These are phyloP conservation scores for Zizania latifolia DNA, from an alignment of 176 grass and related monocot species.

Conservation along the genomic window DNA sequence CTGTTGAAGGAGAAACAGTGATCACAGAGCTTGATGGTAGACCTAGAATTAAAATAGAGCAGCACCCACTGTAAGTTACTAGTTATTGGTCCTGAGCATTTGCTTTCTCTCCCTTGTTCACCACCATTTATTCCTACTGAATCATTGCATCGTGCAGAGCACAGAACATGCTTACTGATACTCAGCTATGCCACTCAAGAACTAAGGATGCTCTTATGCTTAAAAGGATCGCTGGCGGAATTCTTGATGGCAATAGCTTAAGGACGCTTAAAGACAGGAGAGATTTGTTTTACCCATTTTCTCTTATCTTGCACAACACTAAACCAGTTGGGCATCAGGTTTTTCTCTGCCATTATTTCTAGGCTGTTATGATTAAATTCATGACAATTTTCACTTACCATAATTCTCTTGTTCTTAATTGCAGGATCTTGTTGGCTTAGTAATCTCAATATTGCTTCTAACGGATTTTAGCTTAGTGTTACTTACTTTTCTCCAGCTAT, in stretches of 20 bases:
- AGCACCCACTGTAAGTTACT: slow-evolving; percentile 51
- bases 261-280: slow-evolving; percentile 76
- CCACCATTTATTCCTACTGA: slow-evolving; percentile 17
- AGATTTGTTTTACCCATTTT: slow-evolving; percentile 87
- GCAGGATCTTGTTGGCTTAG: slow-evolving; percentile 98
- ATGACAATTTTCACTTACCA: slow-evolving; percentile 19
- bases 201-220: slow-evolving; percentile 50
- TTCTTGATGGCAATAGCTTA: slow-evolving; percentile 69
- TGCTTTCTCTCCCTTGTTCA: neutral
- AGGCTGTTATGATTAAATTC: neutral
- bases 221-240: slow-evolving; percentile 77
- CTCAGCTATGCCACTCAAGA: slow-evolving; percentile 41
- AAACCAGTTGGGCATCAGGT: slow-evolving; percentile 98
- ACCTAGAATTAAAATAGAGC: slow-evolving; percentile 57
- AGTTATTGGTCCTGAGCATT: slow-evolving; percentile 14
- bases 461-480: slow-evolving; percentile 96
- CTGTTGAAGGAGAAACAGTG: slow-evolving; percentile 57
- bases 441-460: slow-evolving; percentile 90
- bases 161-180: slow-evolving; percentile 38
- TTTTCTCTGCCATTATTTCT: slow-evolving; percentile 8
- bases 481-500: slow-evolving; percentile 93
- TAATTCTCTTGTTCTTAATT: slow-evolving; percentile 34
- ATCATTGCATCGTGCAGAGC: slow-evolving; percentile 47
- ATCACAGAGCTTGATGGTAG: slow-evolving; percentile 45
- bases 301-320: slow-evolving; percentile 92